Evolutionary conservation across 2,329 filamentous ascomycete genomes (phyloP), one percentile per base, ranked within the genome.

Genomic region (Diaporthe australafricana): DNA sequence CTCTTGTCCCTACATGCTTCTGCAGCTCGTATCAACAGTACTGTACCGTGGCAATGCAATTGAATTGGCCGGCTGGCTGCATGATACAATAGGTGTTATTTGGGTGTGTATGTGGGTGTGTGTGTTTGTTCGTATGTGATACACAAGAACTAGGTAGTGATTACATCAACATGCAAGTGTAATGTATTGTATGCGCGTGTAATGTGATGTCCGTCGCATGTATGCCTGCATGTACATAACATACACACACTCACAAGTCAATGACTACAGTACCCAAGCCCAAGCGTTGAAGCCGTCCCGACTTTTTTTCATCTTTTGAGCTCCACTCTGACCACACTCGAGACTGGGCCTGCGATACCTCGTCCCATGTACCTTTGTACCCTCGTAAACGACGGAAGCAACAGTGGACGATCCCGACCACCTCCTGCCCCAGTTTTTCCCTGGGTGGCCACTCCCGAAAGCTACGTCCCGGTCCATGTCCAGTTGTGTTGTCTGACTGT

Each of bases 251-350:
- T n/a, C n/a, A n/a, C n/a, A n/a, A n/a, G n/a, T n/a, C n/a, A n/a
- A n/a, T n/a, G 2, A 27, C 1, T 55, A 9, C 27, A 53, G 14
- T 57, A 12, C 32, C 22, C 16, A 4, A 27, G 20, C 9, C 30
- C 57, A 48, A 12, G 32, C n/a, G 27, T 25, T 45, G 42, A 60
- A 22, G 50, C 60, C 35, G 22, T 57, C 57, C 70, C 67, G 70
- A 50, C 20, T 72, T 52, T 55, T 72, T 52, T 55, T 72, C 53
- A 50, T 72, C 70, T 70, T 71, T 56, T n/a, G n/a, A n/a, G 52
- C 50, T 65, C 66, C 70, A 72, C 66, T 25, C 25, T 27, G 50
- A 11, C 38, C 20, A 55, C 30, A 9, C 8, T 57, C 30, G 38
- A 56, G 42, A 25, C 25, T 16, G 27, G 35, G 40, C 50, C 16